Conservation (phyloP, 2,329 filamentous ascomycete species). For the Xylariomycetidae sp. region DNA sequence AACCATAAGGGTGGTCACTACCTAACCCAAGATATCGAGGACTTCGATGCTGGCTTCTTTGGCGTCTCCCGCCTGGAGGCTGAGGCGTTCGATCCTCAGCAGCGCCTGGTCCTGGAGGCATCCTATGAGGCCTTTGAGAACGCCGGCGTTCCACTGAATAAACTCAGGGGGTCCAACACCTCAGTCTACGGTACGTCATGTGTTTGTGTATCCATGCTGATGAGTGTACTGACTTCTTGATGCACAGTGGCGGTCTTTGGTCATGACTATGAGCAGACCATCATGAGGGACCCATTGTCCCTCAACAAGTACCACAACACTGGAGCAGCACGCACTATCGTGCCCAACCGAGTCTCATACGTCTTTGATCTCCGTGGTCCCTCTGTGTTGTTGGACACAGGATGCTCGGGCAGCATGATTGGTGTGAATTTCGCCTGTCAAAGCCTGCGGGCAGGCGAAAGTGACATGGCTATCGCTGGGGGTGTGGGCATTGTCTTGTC, state of each 20-base stretch:
- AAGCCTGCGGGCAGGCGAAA: not conserved
- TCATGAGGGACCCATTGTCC: constrained; percentile 5
- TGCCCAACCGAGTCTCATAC: constrained; percentile 10
- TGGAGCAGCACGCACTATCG: constrained; percentile 5
- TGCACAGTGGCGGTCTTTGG: constrained; percentile 8
- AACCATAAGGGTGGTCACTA: constrained; percentile 6
- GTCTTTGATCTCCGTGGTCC: constrained; percentile 8
- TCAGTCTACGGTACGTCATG: too few relatives aligned
- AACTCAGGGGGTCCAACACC: constrained; percentile 3
- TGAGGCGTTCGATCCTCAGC: constrained; percentile 7
- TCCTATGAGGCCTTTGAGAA: constrained; percentile 9
- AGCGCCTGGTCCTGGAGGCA: constrained; percentile 7
- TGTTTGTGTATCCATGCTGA: too few relatives aligned
- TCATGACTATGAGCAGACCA: constrained; percentile 4
- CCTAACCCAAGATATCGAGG: constrained; percentile 5
- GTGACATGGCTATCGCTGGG: not conserved
- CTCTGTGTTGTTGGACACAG: not conserved
- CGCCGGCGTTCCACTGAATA: constrained; percentile 5
- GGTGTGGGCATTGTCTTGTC: not conserved
- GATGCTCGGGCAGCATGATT: not conserved
- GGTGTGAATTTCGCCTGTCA: not conserved
- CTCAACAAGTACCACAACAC: constrained; percentile 6
- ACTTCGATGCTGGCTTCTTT: constrained; percentile 9
- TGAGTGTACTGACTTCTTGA: too few relatives aligned
- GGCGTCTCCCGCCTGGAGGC: constrained; percentile 7